Evolutionary conservation across 1,139 yeast genomes (phyloP).

Genomic region (Suhomyces wounanorum): DNA sequence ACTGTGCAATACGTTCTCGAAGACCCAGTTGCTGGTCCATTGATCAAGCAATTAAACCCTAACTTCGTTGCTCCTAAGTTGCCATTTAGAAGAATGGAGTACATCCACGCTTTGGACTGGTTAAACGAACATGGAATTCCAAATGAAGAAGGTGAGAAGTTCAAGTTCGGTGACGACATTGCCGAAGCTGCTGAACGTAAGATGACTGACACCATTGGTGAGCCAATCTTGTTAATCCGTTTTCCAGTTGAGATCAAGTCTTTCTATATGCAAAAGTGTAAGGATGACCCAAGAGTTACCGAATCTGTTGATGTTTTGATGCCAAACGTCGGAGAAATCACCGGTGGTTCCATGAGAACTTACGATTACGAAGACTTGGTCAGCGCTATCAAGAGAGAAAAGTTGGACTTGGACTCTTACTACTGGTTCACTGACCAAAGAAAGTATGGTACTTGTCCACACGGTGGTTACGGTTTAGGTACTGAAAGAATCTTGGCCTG

Average conservation of each 20-base stretch:
- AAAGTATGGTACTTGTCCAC: constrained; percentile 96
- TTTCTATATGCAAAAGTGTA: constrained; percentile 94
- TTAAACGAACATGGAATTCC: constrained; percentile 91
- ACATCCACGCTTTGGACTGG: constrained; percentile 92
- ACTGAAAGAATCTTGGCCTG: constrained; percentile 98
- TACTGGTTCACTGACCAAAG: constrained; percentile 97
- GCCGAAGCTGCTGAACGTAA: constrained; percentile 99
- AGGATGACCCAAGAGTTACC: constrained; percentile 89
- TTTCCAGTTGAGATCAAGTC: constrained; percentile 98
- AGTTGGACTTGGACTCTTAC: constrained; percentile 74
- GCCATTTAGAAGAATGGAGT: constrained; percentile 92
- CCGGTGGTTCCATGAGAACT: constrained; percentile 99
- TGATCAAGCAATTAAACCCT: constrained; percentile 91
- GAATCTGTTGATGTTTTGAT: constrained; percentile 97
- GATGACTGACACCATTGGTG: constrained; percentile 94
- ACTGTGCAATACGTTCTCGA: constrained; percentile 75
- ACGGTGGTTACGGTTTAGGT: constrained; percentile 98
- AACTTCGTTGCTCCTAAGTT: constrained; percentile 73
- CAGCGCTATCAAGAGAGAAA: constrained; percentile 91
- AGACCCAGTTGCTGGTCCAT: constrained; percentile 90
- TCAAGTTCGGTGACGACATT: constrained; percentile 97
- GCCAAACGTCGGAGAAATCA: constrained; percentile 98
- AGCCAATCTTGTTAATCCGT: constrained; percentile 85
- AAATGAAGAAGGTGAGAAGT: constrained; percentile 90
- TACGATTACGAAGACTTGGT: constrained; percentile 76